Conservation (phyloP, 768 basidiomycete species). For the Xerocomus brunneocitrinus region DNA sequence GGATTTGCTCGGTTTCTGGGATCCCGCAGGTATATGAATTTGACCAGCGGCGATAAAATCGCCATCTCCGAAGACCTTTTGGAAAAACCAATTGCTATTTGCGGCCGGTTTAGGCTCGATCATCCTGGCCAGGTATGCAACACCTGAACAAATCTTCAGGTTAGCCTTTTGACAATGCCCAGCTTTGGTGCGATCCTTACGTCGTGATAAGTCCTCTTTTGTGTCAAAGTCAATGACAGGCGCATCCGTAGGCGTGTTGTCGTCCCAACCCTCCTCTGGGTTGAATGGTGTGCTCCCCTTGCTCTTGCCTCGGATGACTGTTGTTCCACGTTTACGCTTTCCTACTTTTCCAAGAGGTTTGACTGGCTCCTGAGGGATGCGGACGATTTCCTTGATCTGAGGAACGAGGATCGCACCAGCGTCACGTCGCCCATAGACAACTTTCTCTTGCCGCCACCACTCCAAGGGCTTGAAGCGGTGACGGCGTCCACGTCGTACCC, state of each 20-base stretch:
- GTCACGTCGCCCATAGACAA: conserved; percentile 70
- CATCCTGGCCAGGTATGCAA: conserved; percentile 73
- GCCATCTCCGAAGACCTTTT: conserved; percentile 89
- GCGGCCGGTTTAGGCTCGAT: conserved; percentile 56
- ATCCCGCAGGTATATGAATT: conserved; percentile 71
- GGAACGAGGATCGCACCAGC: conserved; percentile 52
- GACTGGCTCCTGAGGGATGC: conserved; percentile 48
- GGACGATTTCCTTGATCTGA: conserved; percentile 61
- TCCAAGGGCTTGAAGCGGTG: conserved; percentile 71
- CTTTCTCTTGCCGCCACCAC: conserved; percentile 90
- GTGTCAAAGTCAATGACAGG: conserved; percentile 65
- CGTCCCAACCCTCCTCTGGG: conserved; percentile 84
- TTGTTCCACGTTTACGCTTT: conserved; percentile 32
- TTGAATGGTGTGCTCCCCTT: conserved; percentile 30
- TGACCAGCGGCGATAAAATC: conserved; percentile 91
- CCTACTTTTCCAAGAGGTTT: conserved; percentile 42
- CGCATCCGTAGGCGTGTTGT: conserved; percentile 61
- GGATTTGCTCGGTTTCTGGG: conserved; percentile 81
- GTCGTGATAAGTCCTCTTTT: conserved; percentile 57
- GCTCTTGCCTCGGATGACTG: conserved; percentile 34
- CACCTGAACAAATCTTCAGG: conserved; percentile 43
- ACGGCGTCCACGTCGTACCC: conserved; percentile 69
- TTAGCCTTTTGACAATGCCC: background rate
- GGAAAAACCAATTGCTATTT: conserved; percentile 74
- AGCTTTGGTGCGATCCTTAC: conserved; percentile 46